phyloP scores from a whole-genome alignment of 2,329 filamentous ascomycete species.

The Dactylella cylindrospora region DNA sequence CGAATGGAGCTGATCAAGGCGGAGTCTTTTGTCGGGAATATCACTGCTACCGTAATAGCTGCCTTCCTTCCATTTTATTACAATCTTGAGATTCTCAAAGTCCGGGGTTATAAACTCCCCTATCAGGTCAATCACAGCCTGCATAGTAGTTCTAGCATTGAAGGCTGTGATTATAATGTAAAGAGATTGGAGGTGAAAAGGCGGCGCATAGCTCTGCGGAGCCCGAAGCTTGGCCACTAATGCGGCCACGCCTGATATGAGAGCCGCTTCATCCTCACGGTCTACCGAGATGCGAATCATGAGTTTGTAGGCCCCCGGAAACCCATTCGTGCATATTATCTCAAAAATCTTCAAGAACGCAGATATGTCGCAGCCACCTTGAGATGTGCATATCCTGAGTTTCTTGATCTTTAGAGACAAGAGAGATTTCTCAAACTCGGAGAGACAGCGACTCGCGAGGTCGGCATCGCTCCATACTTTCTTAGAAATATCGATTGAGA shows the following conservation, averaged over 20 bases:
- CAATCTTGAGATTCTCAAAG: constrained; percentile 7
- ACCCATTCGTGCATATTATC: no score
- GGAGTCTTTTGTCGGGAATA: not conserved
- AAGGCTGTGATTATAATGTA: constrained; percentile 2
- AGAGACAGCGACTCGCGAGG: not conserved
- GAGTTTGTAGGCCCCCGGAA: no score
- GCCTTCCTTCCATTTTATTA: not conserved
- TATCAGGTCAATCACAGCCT: not conserved
- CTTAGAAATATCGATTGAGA: constrained; percentile 10
- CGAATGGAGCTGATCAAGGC: not conserved
- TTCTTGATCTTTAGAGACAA: not conserved
- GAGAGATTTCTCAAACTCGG: not conserved
- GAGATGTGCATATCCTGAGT: constrained; percentile 6
- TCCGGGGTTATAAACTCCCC: not conserved
- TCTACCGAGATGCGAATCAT: constrained; percentile 4
- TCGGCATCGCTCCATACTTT: not conserved
- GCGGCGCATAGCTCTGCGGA: not conserved
- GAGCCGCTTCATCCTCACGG: not conserved
- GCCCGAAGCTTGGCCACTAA: not conserved
- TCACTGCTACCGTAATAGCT: not conserved
- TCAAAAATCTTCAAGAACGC: not conserved
- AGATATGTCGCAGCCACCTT: constrained; percentile 5
- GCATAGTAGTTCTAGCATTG: not conserved
- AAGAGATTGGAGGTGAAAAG: not conserved
- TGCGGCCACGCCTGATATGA: not conserved